Percentiles rank a stretch among this genome's conserved stretches.
phyloP scores from a whole-genome alignment of 495 filamentous ascomycete genomes.

The Xylaria venustula region DNA sequence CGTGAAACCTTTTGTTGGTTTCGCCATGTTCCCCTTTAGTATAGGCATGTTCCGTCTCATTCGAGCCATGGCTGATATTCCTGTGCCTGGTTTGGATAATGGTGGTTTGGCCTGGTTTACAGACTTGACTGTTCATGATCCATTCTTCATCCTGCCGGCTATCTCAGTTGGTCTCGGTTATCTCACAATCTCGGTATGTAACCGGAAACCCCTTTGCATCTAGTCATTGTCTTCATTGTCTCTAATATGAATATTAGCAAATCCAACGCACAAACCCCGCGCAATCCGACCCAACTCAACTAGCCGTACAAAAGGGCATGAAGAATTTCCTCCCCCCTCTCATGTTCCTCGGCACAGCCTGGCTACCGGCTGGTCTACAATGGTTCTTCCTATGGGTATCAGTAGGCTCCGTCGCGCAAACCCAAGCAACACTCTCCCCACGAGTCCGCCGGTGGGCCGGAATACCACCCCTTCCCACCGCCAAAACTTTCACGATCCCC shows the following conservation, averaged over 20 bases:
- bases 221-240: not conserved
- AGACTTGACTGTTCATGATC: slow-evolving; percentile 77
- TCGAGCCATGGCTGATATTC: slow-evolving; percentile 69
- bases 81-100: slow-evolving; percentile 71
- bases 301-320: slow-evolving; percentile 52
- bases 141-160: slow-evolving; percentile 70
- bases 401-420: slow-evolving; percentile 56
- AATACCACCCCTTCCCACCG: slow-evolving; percentile 44
- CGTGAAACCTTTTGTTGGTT: slow-evolving; percentile 54
- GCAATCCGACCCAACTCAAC: slow-evolving; percentile 24
- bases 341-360: slow-evolving; percentile 59
- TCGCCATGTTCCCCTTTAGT: slow-evolving; percentile 68
- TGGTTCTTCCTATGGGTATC: slow-evolving; percentile 66
- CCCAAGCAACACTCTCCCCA: slow-evolving; percentile 49
- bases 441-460: slow-evolving; percentile 50
- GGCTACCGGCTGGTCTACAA: slow-evolving; percentile 67
- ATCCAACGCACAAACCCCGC: slow-evolving; percentile 31
- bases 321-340: slow-evolving; percentile 59
- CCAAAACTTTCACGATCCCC: not conserved
- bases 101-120: slow-evolving; percentile 75
- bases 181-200: slow-evolving; percentile 53
- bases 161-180: slow-evolving; percentile 33
- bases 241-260: slow-evolving; percentile 30
- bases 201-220: slow-evolving; percentile 2
- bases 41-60: slow-evolving; percentile 79